Conservation (phyloP, 1,139 yeast species). For the Scheffersomyces titani region DNA sequence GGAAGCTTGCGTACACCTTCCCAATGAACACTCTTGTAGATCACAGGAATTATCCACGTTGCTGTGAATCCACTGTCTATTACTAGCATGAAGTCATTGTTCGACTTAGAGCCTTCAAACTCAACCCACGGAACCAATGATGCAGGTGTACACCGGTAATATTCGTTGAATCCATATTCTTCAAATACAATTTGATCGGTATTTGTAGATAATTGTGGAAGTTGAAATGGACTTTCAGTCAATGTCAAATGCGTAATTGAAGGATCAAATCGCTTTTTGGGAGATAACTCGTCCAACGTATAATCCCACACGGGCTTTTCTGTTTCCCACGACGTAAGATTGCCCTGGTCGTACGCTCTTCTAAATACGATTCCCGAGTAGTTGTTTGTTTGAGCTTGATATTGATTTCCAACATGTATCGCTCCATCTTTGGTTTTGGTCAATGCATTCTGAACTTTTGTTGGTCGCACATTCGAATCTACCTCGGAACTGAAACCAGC, state of each 20-base stretch:
- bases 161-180: conserved; percentile 79
- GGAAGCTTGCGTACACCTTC: conserved; percentile 74
- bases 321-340: conserved; percentile 87
- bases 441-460: conserved; percentile 65
- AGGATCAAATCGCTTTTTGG: conserved; percentile 41
- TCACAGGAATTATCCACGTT: conserved; percentile 84
- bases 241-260: conserved; percentile 53
- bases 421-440: conserved; percentile 76
- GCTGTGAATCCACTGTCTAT: conserved; percentile 88
- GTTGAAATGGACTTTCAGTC: conserved; percentile 79
- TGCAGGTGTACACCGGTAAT: conserved; percentile 62
- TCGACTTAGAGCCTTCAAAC: conserved; percentile 17
- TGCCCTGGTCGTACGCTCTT: conserved; percentile 88
- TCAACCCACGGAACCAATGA: conserved; percentile 72
- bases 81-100: conserved; percentile 69
- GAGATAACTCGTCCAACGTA: conserved; percentile 42
- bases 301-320: conserved; percentile 95
- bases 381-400: conserved; percentile 62
- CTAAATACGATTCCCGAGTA: conserved; percentile 74
- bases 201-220: conserved; percentile 80
- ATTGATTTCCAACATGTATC: conserved; percentile 70
- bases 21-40: conserved; percentile 78
- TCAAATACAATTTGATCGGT: conserved; percentile 94
- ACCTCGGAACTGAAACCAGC: conserved; percentile 57
- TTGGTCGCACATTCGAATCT: conserved; percentile 29